Evolutionary conservation across 768 basidiomycete species (phyloP), one percentile per base, ranked within the genome.

Genomic region (Hemileccinum impolitum): DNA sequence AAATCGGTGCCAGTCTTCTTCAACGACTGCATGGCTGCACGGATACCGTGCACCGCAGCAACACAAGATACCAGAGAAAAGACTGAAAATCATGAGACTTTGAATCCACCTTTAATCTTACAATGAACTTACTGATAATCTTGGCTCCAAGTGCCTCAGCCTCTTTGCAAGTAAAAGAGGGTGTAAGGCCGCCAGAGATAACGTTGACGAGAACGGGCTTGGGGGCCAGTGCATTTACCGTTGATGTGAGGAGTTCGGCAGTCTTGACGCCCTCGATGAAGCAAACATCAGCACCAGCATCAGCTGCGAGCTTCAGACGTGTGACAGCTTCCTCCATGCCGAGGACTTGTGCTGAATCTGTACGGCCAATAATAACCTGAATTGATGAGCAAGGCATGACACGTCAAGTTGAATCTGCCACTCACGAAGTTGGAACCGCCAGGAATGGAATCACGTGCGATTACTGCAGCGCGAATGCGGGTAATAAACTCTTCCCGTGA

Each of bases 1-100:
- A 83, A 86, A 62, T 89, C 87, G 6, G 86, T 88, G 8, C 87
- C 87, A 3, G 85, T 87, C 70, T 85, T 85, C 70, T 84, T 86
- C 38, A 89, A 67, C 1, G 81, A 80, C 15, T 76, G 76, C 83
- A 88, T 87, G 7, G 87, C 87, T n/a, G 80, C 79, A 41, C 86
- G 83, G 46, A 86, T 77, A n/a, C 79, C 85, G 57, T 89, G 87
- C 9, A 87, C 79, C 58, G 84, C 85, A 18, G 86, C 84, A 26
- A 89, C 86, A 53, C 81, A 84, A 23, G 85, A 87, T 3, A 85
- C 84, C 7, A 88, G 71, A 10, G 85, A 87, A 65, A 88, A 89
- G 60, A 88, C 85, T 87, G 39, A 21, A 26, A 19, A 1, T 3
- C 6, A 3, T 59, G 3, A 60, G 52, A 39, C 12, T 17, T 6